Evolutionary conservation across 768 basidiomycete genomes (phyloP), one percentile per base, ranked within the genome.

Genomic region (Pluteus cervinus): DNA sequence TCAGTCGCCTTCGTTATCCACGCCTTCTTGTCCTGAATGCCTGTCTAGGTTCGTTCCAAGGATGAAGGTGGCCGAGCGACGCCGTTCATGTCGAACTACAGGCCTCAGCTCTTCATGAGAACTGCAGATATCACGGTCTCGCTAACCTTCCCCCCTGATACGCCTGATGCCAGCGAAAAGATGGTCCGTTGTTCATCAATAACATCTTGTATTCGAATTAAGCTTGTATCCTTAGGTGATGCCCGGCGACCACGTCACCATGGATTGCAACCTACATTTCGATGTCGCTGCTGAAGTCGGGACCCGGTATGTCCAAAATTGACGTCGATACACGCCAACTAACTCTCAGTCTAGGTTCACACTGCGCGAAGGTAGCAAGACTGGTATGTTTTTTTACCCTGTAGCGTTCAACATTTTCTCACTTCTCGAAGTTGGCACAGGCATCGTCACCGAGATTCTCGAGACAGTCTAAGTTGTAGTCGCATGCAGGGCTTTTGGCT

Each of bases 241-340:
- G 89, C 94, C 94, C 33, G 94, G 94, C 44, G 94, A 98, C 67
- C 94, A 94, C 52, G 82, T 98, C 37, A 92, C 96, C 63, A 81
- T 98, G 70, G 71, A 88, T 38, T 89, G 87, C 56, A 68, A 75
- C 18, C 74, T 97, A 24, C 73, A 82, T 17, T 79, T 81, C 51
- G 89, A 93, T 53, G 81, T 96, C 44, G 91, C 91, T 16, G 75
- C 86, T 29, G 94, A 97, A 62, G 73, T 79, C 45, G 91, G 94
- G 36, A 81, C 83, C 42, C 79, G 92, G 79, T 71, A 39, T 39
- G 65, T 47, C 18, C 22, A 31, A 30, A 23, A 11, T 28, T 15
- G 20, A 16, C 24, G 18, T 23, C 18, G 24, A 25, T 12, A 17
- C n/a, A 21, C 11, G 30, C 44, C 47, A 34, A 49, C 39, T 43